phyloP scores from a whole-genome alignment of 2,329 filamentous ascomycete genomes.

The Clonostachys chloroleuca region DNA sequence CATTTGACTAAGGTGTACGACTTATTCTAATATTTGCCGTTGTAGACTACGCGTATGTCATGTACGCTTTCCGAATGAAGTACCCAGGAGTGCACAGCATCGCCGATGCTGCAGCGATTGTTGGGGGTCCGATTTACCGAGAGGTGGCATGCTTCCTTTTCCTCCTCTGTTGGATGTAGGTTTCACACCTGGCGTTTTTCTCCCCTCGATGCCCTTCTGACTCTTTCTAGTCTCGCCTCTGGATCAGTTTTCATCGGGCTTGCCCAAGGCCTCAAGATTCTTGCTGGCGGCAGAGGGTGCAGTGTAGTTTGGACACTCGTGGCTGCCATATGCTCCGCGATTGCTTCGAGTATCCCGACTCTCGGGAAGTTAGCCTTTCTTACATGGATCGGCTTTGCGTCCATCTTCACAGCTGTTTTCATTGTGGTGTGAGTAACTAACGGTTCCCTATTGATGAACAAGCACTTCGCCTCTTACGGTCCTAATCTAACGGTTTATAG shows the following conservation, averaged over 20 bases:
- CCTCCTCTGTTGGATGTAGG: slow-evolving; percentile 14
- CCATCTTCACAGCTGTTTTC: slow-evolving; percentile 17
- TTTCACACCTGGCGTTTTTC: neutral
- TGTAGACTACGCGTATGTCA: slow-evolving; percentile 15
- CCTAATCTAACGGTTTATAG: slow-evolving; percentile 2
- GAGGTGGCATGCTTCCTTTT: slow-evolving; percentile 12
- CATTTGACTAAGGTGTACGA: neutral
- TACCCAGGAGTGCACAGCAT: slow-evolving; percentile 15
- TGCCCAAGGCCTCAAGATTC: slow-evolving; percentile 11
- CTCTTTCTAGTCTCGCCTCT: slow-evolving; percentile 8
- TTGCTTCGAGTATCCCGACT: slow-evolving; percentile 19
- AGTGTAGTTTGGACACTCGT: slow-evolving; percentile 13
- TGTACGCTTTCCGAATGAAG: slow-evolving; percentile 15
- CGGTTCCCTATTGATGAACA: neutral
- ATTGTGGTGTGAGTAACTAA: slow-evolving; percentile 15
- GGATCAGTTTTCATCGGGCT: slow-evolving; percentile 14
- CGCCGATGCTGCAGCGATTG: slow-evolving; percentile 12
- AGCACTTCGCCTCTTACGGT: neutral
- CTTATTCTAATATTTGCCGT: neutral
- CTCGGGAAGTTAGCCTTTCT: slow-evolving; percentile 18
- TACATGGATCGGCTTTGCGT: slow-evolving; percentile 17
- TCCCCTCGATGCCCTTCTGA: neutral
- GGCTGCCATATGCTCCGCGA: slow-evolving; percentile 12
- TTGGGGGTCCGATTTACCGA: slow-evolving; percentile 12
- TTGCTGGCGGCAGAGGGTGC: slow-evolving; percentile 10